Evolutionary conservation across 108 stramenopile species (phyloP), one percentile per base, ranked within the genome.

Genomic region (Cyclostephanos tholiformis): DNA sequence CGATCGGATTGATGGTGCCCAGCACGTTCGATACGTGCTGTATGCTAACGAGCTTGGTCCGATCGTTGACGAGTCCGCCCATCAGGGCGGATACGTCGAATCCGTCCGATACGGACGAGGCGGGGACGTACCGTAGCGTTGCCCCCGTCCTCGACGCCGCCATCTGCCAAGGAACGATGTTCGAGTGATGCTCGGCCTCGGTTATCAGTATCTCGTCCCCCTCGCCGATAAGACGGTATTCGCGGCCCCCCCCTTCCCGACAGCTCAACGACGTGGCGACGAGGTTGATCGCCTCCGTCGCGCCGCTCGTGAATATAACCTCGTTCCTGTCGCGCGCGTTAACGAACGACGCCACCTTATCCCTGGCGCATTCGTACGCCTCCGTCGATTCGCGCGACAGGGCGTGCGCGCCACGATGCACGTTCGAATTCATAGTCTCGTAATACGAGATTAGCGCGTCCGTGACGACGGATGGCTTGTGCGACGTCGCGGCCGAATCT

Each of bases 101-200:
- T 14, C 62, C 61, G 48, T 86, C 88, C 14, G 80, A 76, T 3
- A 86, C 80, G 6, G 70, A 63, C 56, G 79, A 83, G 16, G 89
- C 59, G 20, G 84, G 85, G n/a, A 89, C 89, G 74, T 84, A 97
- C 64, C 86, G 87, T 11, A 98, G 71, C 12, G 65, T 66, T 0
- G 88, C 82, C 20, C 93, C 89, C 26, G 77, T 91, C 52, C 89
- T 65, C 55, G 85, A 39, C 14, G 90, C 88, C 22, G 95, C 48
- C 64, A 97, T 83, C 83, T 98, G 97, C 98, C 98, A 98, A 13
- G 98, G 98, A 2, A 98, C 95, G 53, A 98, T 80, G 76, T 97
- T 97, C 67, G 92, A 87, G 87, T 97, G 98, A 87, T 98, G 98
- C 80, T 98, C 98, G 68, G 93, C 82, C 63, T 90, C 92, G 6